Evolutionary conservation across 495 filamentous ascomycete genomes (phyloP).

Genomic region (Aspergillus sparsus): DNA sequence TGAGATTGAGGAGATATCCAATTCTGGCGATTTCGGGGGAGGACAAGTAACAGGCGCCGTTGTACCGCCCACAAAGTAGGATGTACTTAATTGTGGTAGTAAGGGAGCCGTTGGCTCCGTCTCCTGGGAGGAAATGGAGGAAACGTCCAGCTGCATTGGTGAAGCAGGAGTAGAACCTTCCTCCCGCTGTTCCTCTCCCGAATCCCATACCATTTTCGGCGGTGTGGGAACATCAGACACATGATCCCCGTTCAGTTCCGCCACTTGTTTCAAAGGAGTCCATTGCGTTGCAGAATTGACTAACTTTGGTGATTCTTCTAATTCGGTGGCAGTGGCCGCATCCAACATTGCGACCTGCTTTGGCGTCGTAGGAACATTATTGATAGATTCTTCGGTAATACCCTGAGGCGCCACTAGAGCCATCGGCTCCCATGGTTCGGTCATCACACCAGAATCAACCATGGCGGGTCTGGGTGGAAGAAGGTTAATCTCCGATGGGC

Average conservation of each 20-base stretch:
- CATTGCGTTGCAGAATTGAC: constrained; percentile 42
- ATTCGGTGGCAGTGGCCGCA: constrained; percentile 23
- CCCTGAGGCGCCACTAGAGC: constrained; percentile 8
- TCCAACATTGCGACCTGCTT: constrained; percentile 21
- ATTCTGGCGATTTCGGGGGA: constrained; percentile 26
- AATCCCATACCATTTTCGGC: constrained; percentile 45
- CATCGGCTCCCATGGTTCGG: constrained; percentile 62
- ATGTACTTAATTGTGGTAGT: constrained; percentile 33
- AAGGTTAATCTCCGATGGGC: constrained; percentile 38
- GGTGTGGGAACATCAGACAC: constrained; percentile 39
- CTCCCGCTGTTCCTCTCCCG: constrained; percentile 23
- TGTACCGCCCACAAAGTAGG: constrained; percentile 33
- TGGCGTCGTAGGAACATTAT: constrained; percentile 28
- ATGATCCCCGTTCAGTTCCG: constrained; percentile 30
- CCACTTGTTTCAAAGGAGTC: constrained; percentile 34
- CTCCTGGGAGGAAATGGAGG: constrained; percentile 39
- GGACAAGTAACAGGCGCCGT: constrained; percentile 35
- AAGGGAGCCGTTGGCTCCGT: constrained; percentile 38
- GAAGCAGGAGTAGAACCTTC: constrained; percentile 24
- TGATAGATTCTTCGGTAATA: constrained; percentile 9
- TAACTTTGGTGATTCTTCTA: constrained; percentile 24
- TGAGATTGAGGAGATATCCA: constrained; percentile 34
- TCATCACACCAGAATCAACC: constrained; percentile 87
- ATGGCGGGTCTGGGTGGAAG: constrained; percentile 48
- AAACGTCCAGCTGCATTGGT: constrained; percentile 36